Evolutionary conservation across 352 stramenopile species (phyloP).

Genomic region (Peronospora destructor): DNA sequence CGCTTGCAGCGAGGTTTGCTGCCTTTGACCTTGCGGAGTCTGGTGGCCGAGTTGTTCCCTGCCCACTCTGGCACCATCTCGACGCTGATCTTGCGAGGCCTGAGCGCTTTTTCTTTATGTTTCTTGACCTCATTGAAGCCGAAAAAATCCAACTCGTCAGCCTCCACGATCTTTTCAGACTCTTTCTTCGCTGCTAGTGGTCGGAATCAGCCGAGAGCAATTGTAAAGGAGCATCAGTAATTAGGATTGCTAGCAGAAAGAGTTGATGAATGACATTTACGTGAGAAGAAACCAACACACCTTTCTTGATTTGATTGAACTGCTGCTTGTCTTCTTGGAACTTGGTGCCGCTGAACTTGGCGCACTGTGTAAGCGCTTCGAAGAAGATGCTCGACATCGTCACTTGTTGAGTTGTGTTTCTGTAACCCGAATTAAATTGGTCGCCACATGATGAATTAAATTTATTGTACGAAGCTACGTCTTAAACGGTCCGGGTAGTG

Average conservation of each 20-base stretch:
- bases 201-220: neutral
- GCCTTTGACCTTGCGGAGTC: slow-evolving; percentile 39
- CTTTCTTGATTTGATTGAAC: slow-evolving; percentile 30
- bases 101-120: slow-evolving; percentile 29
- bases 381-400: slow-evolving; percentile 71
- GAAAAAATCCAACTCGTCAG: slow-evolving; percentile 74
- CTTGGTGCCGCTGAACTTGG: slow-evolving; percentile 52
- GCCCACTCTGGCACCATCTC: slow-evolving; percentile 65
- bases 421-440: slow-evolving; percentile 3
- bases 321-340: slow-evolving; percentile 53
- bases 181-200: slow-evolving; percentile 13
- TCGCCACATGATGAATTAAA: neutral
- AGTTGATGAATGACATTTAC: too few relatives aligned
- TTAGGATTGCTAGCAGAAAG: too few relatives aligned
- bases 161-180: slow-evolving; percentile 18
- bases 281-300: too few relatives aligned
- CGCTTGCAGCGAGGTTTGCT: slow-evolving; percentile 75
- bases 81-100: slow-evolving; percentile 57
- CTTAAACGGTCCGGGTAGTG: neutral
- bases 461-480: neutral
- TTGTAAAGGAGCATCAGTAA: too few relatives aligned
- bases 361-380: slow-evolving; percentile 55
- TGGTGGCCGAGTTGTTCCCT: slow-evolving; percentile 35
- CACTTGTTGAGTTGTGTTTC: neutral
- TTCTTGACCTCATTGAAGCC: slow-evolving; percentile 48